Evolutionary conservation across 1,139 yeast species (phyloP), one percentile per base, ranked within the genome.

Genomic region (Blastobotrys capitulatus): DNA sequence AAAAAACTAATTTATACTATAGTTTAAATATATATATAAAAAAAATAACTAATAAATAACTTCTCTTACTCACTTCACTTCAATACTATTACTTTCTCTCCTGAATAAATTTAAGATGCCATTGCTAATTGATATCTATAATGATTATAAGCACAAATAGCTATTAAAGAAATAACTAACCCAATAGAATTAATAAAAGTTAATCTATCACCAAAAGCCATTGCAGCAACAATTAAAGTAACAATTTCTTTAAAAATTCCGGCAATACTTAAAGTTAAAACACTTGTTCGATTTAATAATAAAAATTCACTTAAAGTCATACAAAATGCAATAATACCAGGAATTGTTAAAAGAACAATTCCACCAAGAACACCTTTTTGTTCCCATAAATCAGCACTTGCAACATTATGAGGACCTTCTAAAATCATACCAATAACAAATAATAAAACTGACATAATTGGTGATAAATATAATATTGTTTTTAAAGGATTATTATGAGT

Each of bases 241-340:
- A 90, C 72, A 8, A 92, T 73, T 65, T 92, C 98, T 65, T 92
- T 92, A 62, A 90, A 86, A 31, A 92, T 86, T 1, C 98, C 98
- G 0, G 95, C 96, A 35, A 92, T 80, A 4, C 94, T 83, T 37
- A 92, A 70, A 0, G 98, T 90, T 37, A 89, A 75, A 13, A 94
- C 92, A 51, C 87, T 87, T 0, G 97, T 87, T 45, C 85, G 79
- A 50, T 86, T 83, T 45, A 92, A 73, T 15, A 92, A 78, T 55
- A 86, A 82, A 67, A 87, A 92, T 65, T 92, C 98, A 58, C 94
- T 81, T 35, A 88, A 68, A 0, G 97, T 92, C 94, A 92, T 86
- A 68, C 86, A 76, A 60, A 90, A 89, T 9, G 96, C 97, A 43
- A 87, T 70, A 10, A 86, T 56, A 0, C 98, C 97, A 0, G 98